Percentiles rank a stretch among this genome's conserved stretches.
Conservation (phyloP, 1,284 basidiomycete genomes). For the Cryptococcus jaspeensis region DNA sequence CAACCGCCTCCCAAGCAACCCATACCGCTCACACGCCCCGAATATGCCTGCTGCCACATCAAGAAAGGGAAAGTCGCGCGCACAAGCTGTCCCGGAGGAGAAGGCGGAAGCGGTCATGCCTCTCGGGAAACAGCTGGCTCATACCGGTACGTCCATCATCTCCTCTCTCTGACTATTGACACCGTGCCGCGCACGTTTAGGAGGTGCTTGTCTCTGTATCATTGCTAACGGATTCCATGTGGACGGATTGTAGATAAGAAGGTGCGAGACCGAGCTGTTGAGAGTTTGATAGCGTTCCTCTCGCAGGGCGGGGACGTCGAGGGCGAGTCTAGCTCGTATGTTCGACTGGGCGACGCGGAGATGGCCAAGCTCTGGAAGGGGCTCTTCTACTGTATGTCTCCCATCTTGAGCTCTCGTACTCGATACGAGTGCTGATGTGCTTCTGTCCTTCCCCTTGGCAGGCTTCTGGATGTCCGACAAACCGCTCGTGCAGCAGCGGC, state of each 20-base stretch:
- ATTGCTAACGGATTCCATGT: neutral
- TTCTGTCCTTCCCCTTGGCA: slow-evolving; percentile 40
- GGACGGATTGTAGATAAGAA: slow-evolving; percentile 65
- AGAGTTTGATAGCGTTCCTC: slow-evolving; percentile 71
- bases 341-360: slow-evolving; percentile 62
- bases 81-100: slow-evolving; percentile 16
- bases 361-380: slow-evolving; percentile 97
- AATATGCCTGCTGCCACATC: slow-evolving; percentile 16
- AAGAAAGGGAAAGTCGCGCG: slow-evolving; percentile 35
- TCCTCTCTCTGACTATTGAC: neutral
- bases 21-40: too few species aligned
- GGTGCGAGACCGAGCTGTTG: slow-evolving; percentile 82
- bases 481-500: slow-evolving; percentile 88
- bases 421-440: neutral
- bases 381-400: slow-evolving; percentile 82
- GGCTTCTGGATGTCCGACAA: slow-evolving; percentile 99
- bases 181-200: neutral
- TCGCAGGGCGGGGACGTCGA: slow-evolving; percentile 61
- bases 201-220: neutral
- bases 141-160: slow-evolving; percentile 63
- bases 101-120: slow-evolving; percentile 54
- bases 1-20: too few species aligned
- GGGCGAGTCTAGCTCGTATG: slow-evolving; percentile 21
- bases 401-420: neutral
- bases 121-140: slow-evolving; percentile 83